These are phyloP conservation scores for Helichrysum umbraculigerum DNA, from an alignment of 129 eudicot genomes.

Conservation along the genomic window DNA sequence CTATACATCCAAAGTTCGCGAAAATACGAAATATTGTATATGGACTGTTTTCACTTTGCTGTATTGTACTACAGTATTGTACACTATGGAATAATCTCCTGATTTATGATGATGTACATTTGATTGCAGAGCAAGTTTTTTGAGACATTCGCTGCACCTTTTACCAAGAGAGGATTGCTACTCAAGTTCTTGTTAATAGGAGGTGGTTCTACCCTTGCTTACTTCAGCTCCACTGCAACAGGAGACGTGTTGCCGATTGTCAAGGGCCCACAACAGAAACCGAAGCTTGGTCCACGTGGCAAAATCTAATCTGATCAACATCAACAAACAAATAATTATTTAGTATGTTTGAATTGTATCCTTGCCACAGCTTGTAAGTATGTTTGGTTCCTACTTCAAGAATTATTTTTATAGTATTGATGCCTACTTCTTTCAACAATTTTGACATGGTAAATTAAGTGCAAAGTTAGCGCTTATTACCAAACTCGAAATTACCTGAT, in stretches of 20 bases:
- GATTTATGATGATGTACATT: conserved; percentile 8
- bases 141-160: conserved; percentile 98
- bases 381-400: conserved; percentile 37
- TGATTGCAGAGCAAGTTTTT: conserved; percentile 93
- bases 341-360: conserved; percentile 42
- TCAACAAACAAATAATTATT: background rate
- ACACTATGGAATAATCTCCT: conserved; percentile 3
- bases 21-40: no score
- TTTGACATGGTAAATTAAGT: background rate
- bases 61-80: conserved; percentile 3
- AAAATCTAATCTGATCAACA: conserved; percentile 61
- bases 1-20: background rate
- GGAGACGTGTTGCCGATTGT: conserved; percentile 83
- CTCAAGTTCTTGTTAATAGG: conserved; percentile 92
- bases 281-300: conserved; percentile 95
- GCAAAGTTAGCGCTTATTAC: background rate
- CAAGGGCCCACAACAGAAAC: conserved; percentile 96
- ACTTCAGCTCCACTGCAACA: conserved; percentile 79
- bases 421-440: conserved; percentile 20
- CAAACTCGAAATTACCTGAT: conserved; percentile 25
- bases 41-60: background rate
- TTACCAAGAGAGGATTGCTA: conserved; percentile 98
- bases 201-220: conserved; percentile 93
- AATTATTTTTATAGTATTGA: conserved; percentile 31
- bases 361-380: conserved; percentile 60